Percentiles rank a stretch among this genome's conserved stretches.
phyloP scores from a whole-genome alignment of 2,329 filamentous ascomycete genomes.

The Pseudogymnoascus sp. region DNA sequence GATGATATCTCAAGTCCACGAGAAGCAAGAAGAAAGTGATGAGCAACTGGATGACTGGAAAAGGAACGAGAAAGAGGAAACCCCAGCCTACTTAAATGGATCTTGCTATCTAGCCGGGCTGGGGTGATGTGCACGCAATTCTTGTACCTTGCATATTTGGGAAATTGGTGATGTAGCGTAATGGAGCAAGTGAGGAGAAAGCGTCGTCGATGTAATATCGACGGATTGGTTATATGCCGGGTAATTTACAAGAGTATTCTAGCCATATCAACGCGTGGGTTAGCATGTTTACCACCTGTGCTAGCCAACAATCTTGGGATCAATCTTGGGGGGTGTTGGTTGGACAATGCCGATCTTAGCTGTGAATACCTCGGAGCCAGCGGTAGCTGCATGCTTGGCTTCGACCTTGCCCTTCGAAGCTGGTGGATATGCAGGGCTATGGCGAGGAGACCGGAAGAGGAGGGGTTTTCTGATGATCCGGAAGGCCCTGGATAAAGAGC shows the following conservation, averaged over 20 bases:
- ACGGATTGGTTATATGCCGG: slow-evolving; percentile 3
- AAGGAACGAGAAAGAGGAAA: not conserved
- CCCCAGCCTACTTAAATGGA: not conserved
- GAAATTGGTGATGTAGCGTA: slow-evolving; percentile 1
- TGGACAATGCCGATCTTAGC: not conserved
- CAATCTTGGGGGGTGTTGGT: not conserved
- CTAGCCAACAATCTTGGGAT: not conserved
- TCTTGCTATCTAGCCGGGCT: not conserved
- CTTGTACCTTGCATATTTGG: not conserved
- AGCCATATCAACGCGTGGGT: not conserved
- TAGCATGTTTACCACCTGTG: not conserved
- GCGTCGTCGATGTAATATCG: not conserved
- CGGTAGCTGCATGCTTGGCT: not conserved
- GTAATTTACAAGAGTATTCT: slow-evolving; percentile 4
- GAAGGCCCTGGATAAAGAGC: not conserved
- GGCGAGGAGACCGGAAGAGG: not conserved
- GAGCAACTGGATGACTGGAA: not conserved
- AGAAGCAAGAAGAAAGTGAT: not conserved
- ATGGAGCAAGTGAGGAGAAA: slow-evolving; percentile 7
- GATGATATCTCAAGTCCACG: not conserved
- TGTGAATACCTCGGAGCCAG: not conserved
- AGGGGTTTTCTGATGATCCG: slow-evolving; percentile 5
- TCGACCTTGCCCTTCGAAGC: not conserved
- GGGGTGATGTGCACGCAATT: not conserved
- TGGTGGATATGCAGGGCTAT: not conserved